Percentiles rank a stretch among this genome's conserved stretches.
Evolutionary conservation across 257 asterid species (phyloP).

Genomic region (Verbena officinalis): DNA sequence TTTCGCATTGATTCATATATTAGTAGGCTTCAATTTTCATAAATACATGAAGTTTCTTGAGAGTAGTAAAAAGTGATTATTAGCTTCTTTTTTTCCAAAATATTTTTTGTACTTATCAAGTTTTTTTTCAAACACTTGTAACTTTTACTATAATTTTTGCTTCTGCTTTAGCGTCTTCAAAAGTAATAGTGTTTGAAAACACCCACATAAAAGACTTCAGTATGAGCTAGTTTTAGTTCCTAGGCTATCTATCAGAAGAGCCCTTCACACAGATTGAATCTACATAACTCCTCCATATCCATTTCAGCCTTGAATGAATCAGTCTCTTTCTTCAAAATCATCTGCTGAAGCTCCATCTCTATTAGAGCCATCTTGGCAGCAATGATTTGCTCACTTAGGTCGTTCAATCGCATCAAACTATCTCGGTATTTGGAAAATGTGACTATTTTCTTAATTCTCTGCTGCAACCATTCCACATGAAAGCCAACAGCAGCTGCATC

Average conservation of each 20-base stretch:
- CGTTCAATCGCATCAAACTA: conserved; percentile 9
- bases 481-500: conserved; percentile 42
- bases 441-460: conserved; percentile 29
- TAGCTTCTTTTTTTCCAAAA: no score
- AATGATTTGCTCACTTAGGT: conserved; percentile 25
- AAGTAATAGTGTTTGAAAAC: no score
- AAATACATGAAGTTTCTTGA: no score
- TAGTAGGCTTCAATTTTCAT: not conserved
- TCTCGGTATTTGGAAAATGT: conserved; percentile 23
- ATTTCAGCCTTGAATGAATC: conserved; percentile 33
- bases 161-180: no score
- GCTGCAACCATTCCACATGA: conserved; percentile 42
- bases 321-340: conserved; percentile 27
- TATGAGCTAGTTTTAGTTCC: not conserved
- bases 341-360: conserved; percentile 36
- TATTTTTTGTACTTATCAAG: no score
- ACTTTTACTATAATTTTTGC: no score
- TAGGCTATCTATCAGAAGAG: conserved; percentile 25
- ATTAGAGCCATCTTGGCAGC: conserved; percentile 32
- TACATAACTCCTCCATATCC: conserved; percentile 25
- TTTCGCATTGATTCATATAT: conserved; percentile 3
- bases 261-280: conserved; percentile 34
- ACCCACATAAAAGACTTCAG: not conserved
- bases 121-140: no score
- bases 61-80: no score